Conservation (phyloP, 1,284 basidiomycete species). For the Wallemia ichthyophaga region DNA sequence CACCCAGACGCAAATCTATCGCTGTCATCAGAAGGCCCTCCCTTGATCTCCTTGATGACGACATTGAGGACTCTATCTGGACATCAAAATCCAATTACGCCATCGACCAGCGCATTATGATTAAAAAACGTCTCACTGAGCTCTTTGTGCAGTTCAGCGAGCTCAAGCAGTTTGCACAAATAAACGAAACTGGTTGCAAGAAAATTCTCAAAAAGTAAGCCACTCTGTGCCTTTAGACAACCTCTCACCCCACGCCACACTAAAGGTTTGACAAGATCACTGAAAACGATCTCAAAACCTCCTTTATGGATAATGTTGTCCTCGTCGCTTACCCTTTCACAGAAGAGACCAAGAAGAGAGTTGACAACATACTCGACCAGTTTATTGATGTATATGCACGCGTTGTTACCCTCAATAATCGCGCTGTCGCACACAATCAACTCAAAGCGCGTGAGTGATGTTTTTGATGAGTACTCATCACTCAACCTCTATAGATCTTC, state of each 20-base stretch:
- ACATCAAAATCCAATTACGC: constrained; percentile 54
- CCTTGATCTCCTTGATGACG: constrained; percentile 4
- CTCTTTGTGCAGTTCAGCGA: constrained; percentile 62
- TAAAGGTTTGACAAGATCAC: constrained; percentile 78
- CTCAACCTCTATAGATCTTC: constrained; percentile 8
- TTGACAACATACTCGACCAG: constrained; percentile 30
- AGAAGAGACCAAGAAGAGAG: constrained; percentile 27
- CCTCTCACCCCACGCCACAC: background rate
- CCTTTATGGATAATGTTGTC: constrained; percentile 49
- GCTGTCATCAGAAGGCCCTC: background rate
- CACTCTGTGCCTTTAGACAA: background rate
- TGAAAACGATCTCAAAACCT: constrained; percentile 50
- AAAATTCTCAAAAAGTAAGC: constrained; percentile 86
- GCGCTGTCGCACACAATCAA: constrained; percentile 39
- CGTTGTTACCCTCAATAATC: constrained; percentile 53
- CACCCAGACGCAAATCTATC: background rate
- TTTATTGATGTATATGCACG: constrained; percentile 54
- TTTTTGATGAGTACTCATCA: constrained; percentile 41
- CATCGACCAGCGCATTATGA: constrained; percentile 57
- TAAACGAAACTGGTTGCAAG: constrained; percentile 78
- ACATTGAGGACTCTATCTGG: constrained; percentile 26
- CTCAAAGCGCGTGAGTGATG: constrained; percentile 28
- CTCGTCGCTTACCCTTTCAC: constrained; percentile 38
- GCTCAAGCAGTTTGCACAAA: constrained; percentile 66
- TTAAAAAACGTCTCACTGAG: constrained; percentile 66